Conservation (phyloP, 108 stramenopile genomes). For the Ochromonas danica region DNA sequence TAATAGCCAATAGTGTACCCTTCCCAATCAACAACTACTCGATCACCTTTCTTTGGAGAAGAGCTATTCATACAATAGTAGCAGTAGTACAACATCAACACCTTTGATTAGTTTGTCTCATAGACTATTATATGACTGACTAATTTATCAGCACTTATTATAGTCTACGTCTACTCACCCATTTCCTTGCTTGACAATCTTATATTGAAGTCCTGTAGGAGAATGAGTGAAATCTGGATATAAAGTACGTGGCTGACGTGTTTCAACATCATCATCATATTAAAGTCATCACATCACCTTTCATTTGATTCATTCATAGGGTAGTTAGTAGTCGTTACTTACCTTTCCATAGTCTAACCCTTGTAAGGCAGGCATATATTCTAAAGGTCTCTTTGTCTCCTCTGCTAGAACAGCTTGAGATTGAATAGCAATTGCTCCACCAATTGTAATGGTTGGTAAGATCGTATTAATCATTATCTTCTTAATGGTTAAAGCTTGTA, state of each 20-base stretch:
- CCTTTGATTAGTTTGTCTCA: too few relatives aligned
- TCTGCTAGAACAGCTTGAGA: too few relatives aligned
- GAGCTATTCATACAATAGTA: too few relatives aligned
- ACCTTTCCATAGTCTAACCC: slow-evolving; percentile 40
- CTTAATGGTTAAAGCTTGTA: too few relatives aligned
- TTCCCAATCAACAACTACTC: slow-evolving; percentile 88
- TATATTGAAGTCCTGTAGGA: slow-evolving; percentile 42
- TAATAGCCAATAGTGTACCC: slow-evolving; percentile 48
- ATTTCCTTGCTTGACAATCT: neutral
- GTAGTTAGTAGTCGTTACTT: neutral
- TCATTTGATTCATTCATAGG: neutral
- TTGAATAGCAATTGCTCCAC: too few relatives aligned
- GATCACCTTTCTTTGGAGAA: slow-evolving; percentile 46
- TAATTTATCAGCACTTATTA: too few relatives aligned
- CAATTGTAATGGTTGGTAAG: too few relatives aligned
- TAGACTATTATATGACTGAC: too few relatives aligned
- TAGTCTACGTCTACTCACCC: neutral
- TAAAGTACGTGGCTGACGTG: slow-evolving; percentile 4
- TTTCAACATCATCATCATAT: neutral
- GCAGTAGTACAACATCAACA: too few relatives aligned
- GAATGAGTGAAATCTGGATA: slow-evolving; percentile 43
- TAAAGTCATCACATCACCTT: neutral
- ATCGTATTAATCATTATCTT: too few relatives aligned
- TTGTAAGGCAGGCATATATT: slow-evolving; percentile 36
- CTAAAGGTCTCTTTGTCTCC: too few relatives aligned